A percentile compares a stretch with the other conserved stretches of the same genome.
These are phyloP conservation scores for Saturnispora sekii DNA, from an alignment of 805 yeast species.

Conservation along the genomic window DNA sequence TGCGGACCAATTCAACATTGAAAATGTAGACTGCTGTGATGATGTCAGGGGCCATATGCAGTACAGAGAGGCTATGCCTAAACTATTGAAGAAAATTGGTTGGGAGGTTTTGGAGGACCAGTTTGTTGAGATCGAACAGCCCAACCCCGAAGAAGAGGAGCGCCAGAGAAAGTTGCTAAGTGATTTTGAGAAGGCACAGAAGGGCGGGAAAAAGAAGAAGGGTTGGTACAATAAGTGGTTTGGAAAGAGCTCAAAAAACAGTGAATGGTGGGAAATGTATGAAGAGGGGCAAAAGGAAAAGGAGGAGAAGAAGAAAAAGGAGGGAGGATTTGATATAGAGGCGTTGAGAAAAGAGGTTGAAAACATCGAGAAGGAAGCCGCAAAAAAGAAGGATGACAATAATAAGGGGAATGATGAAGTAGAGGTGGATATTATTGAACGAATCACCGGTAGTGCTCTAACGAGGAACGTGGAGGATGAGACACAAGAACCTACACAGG, in stretches of 20 bases:
- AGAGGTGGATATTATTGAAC: slow-evolving; percentile 11
- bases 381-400: neutral
- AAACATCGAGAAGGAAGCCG: slow-evolving; percentile 6
- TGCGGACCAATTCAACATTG: slow-evolving; percentile 35
- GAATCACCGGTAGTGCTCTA: neutral
- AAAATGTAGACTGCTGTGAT: slow-evolving; percentile 81
- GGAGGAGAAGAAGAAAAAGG: slow-evolving; percentile 15
- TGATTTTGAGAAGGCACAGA: slow-evolving; percentile 53
- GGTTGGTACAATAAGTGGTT: slow-evolving; percentile 34
- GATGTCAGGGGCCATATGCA: slow-evolving; percentile 93
- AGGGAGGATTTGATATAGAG: slow-evolving; percentile 2
- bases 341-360: slow-evolving; percentile 11
- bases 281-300: slow-evolving; percentile 31
- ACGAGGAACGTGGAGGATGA: neutral
- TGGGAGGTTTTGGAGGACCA: slow-evolving; percentile 85
- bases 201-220: slow-evolving; percentile 24
- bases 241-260: slow-evolving; percentile 33
- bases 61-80: slow-evolving; percentile 92
- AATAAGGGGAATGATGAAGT: slow-evolving; percentile 14
- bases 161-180: slow-evolving; percentile 71
- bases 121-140: slow-evolving; percentile 91
- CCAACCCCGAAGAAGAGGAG: slow-evolving; percentile 80
- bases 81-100: slow-evolving; percentile 53
- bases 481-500: neutral
- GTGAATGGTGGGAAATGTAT: slow-evolving; percentile 50